These are phyloP conservation scores for Solanum chaucha DNA, from an alignment of 257 asterid genomes.

Conservation along the genomic window DNA sequence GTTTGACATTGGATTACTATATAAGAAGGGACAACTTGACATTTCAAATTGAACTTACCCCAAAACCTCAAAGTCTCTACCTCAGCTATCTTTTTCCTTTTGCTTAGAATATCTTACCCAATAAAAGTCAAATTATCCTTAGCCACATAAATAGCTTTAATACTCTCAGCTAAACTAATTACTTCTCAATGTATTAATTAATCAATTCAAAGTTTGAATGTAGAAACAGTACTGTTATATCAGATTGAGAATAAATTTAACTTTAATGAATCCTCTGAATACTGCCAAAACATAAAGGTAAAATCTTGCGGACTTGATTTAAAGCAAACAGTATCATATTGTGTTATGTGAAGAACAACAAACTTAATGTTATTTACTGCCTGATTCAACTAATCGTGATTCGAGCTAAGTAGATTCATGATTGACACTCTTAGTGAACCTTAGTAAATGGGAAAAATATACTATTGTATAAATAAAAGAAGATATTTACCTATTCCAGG, in stretches of 20 bases:
- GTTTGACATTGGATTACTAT: background rate
- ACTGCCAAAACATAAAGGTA: background rate
- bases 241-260: background rate
- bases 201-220: background rate
- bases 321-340: background rate
- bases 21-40: background rate
- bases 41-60: background rate
- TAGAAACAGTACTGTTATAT: background rate
- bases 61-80: background rate
- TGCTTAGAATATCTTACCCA: background rate
- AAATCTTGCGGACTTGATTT: background rate
- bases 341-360: background rate
- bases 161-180: background rate
- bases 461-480: background rate
- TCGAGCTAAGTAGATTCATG: background rate
- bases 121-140: conserved; percentile 1
- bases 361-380: background rate
- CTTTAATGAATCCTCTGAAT: background rate
- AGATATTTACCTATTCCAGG: conserved; percentile 15
- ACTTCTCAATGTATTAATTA: background rate
- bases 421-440: background rate
- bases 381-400: background rate
- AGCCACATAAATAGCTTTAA: background rate
- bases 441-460: background rate
- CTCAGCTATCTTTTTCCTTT: background rate